phyloP scores from a whole-genome alignment of 2,329 filamentous ascomycete species.

The Fusarium austroafricanum region DNA sequence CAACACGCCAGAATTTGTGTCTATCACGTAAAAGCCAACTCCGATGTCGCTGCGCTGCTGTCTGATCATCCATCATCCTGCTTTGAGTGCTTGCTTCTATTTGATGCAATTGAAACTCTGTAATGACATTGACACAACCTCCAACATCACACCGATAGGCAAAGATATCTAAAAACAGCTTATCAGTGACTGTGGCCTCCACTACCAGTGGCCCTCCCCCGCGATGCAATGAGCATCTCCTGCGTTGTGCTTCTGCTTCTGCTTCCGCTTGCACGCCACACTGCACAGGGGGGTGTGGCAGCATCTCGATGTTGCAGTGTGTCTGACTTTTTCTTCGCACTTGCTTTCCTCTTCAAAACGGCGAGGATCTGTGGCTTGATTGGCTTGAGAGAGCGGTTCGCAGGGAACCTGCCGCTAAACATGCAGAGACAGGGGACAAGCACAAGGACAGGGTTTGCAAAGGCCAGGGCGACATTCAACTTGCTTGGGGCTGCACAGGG shows the following conservation, averaged over 20 bases:
- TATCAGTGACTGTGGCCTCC: constrained; percentile 32
- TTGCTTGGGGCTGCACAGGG: too few relatives aligned
- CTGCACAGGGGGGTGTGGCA: neutral
- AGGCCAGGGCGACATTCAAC: constrained; percentile 7
- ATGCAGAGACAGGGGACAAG: constrained; percentile 12
- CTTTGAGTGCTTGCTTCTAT: too few relatives aligned
- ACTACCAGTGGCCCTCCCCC: constrained; percentile 29
- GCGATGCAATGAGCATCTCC: constrained; percentile 34
- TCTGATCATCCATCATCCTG: neutral
- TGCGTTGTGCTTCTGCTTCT: constrained; percentile 11
- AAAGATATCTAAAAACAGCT: constrained; percentile 30
- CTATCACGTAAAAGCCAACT: constrained; percentile 9
- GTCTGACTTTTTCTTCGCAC: neutral
- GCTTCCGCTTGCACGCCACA: constrained; percentile 37
- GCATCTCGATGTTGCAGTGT: constrained; percentile 19
- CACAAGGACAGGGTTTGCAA: constrained; percentile 10
- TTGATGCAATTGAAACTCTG: neutral
- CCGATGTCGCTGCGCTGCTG: constrained; percentile 17
- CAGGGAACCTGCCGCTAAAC: constrained; percentile 21
- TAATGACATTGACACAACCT: constrained; percentile 29
- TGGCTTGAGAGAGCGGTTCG: constrained; percentile 23
- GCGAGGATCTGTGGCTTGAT: constrained; percentile 18
- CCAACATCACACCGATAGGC: constrained; percentile 12
- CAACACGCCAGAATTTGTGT: constrained; percentile 14
- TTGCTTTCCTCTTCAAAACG: constrained; percentile 24